These are phyloP conservation scores for Dothideomycetes sp. DNA, from an alignment of 2,329 filamentous ascomycete species.

Conservation along the genomic window DNA sequence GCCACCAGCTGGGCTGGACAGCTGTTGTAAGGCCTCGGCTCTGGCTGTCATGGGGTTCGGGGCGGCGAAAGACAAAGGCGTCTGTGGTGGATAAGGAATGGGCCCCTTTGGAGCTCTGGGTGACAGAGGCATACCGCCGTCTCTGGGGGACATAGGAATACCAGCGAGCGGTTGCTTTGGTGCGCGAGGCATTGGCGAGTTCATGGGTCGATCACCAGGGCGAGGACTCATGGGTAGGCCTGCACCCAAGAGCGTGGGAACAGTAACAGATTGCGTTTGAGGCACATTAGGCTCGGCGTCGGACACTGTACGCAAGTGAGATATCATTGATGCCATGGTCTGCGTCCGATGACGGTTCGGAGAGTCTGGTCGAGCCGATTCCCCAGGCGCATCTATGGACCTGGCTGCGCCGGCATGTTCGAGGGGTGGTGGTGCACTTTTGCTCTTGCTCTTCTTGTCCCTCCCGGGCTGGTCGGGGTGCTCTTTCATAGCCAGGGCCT, in stretches of 20 bases:
- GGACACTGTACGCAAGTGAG: neutral
- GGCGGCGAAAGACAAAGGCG: constrained; percentile 53
- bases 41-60: constrained; percentile 30
- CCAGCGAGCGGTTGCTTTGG: constrained; percentile 47
- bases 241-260: constrained; percentile 45
- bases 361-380: constrained; percentile 8
- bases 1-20: constrained; percentile 11
- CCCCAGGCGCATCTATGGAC: constrained; percentile 1
- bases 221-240: constrained; percentile 53
- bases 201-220: constrained; percentile 47
- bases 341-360: constrained; percentile 10
- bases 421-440: constrained; percentile 22
- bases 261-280: constrained; percentile 14
- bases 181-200: constrained; percentile 48
- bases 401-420: constrained; percentile 3
- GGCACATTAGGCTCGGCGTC: constrained; percentile 8
- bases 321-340: constrained; percentile 6
- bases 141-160: constrained; percentile 56
- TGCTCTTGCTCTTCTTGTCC: constrained; percentile 44
- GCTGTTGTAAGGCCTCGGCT: constrained; percentile 23
- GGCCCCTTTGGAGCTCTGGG: constrained; percentile 64
- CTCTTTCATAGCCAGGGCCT: constrained; percentile 55
- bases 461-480: constrained; percentile 67
- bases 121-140: constrained; percentile 49
- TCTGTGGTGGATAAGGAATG: constrained; percentile 60